Conservation (phyloP, 176 grass and related monocot genomes). For the Thinopyrum elongatum region DNA sequence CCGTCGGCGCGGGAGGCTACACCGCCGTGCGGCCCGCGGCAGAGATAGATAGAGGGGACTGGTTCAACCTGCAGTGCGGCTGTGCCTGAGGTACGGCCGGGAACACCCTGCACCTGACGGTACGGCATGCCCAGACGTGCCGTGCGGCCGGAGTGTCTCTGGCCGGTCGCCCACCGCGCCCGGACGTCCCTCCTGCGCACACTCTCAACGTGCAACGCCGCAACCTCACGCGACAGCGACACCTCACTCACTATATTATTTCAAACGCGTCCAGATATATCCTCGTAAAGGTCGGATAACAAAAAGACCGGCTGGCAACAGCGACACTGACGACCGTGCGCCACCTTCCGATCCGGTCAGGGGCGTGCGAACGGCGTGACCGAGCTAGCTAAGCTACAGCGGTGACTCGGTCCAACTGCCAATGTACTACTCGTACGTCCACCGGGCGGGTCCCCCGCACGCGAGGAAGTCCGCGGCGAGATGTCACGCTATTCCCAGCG, state of each 20-base stretch:
- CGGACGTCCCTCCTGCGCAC: background rate
- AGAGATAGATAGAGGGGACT: too few relatives aligned
- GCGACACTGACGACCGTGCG: background rate
- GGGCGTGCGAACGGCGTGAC: background rate
- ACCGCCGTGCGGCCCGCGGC: background rate
- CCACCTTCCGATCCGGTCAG: background rate
- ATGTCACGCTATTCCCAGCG: slow-evolving; percentile 1
- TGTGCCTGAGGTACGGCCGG: too few relatives aligned
- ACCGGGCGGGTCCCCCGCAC: background rate
- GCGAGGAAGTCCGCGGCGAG: background rate
- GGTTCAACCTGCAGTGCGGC: background rate
- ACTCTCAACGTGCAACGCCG: background rate
- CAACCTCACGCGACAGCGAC: background rate
- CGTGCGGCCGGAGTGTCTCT: background rate
- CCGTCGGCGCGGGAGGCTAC: background rate
- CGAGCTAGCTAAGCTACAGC: too few relatives aligned
- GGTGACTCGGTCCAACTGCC: slow-evolving; percentile 6
- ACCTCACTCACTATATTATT: background rate
- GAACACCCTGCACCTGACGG: background rate
- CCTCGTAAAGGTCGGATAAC: background rate
- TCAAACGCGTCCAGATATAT: background rate
- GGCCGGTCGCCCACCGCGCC: background rate
- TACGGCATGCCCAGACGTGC: background rate
- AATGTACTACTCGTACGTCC: background rate
- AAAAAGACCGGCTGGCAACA: background rate